phyloP scores from a whole-genome alignment of 129 eudicot genomes.

The Dittrichia graveolens region DNA sequence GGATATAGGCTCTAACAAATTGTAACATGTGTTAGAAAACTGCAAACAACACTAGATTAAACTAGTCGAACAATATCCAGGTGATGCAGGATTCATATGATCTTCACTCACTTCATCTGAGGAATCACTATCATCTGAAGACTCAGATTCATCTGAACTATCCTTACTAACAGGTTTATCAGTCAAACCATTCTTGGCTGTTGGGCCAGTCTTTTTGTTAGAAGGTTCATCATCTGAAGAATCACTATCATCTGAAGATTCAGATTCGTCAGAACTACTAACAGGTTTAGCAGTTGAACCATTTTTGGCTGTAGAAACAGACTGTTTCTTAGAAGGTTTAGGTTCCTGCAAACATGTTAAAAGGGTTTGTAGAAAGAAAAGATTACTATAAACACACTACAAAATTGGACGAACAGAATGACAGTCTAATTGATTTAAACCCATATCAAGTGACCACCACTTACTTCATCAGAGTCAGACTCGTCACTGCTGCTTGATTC shows the following conservation, averaged over 20 bases:
- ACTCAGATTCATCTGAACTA: conserved; percentile 23
- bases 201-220: conserved; percentile 1
- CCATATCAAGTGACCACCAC: not conserved
- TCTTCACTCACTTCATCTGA: conserved; percentile 16
- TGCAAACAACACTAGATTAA: not conserved
- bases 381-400: not conserved
- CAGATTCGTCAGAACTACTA: conserved; percentile 32
- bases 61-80: not conserved
- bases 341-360: conserved; percentile 24
- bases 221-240: conserved; percentile 22
- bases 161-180: conserved; percentile 7
- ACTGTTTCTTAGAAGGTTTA: conserved; percentile 21
- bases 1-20: not conserved
- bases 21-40: not conserved
- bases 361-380: not conserved
- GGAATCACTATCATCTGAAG: conserved; percentile 22
- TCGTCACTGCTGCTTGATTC: conserved; percentile 43
- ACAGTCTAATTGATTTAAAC: not conserved
- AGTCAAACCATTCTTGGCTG: conserved; percentile 25
- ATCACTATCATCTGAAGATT: conserved; percentile 26
- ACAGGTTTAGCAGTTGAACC: not conserved
- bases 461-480: conserved; percentile 41
- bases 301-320: not conserved
- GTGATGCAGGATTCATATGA: not conserved
- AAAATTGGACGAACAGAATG: not conserved